Evolutionary conservation across 306 rosid species (phyloP).

Genomic region (Fragaria nilgerrensis): DNA sequence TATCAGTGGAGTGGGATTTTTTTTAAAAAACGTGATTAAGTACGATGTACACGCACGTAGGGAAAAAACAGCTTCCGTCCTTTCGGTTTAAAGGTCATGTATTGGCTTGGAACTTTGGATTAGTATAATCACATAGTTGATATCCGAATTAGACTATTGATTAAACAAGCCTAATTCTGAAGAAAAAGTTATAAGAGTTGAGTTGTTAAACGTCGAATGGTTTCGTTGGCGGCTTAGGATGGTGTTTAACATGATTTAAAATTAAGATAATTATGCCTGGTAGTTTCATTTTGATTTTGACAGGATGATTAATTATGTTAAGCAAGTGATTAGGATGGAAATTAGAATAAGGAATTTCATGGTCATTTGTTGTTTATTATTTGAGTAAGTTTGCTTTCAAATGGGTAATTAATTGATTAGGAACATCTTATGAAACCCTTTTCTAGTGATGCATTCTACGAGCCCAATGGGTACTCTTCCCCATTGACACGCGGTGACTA

Average conservation of each 20-base stretch:
- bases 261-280: background rate
- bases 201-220: conserved; percentile 33
- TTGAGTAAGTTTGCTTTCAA: background rate
- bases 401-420: background rate
- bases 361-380: background rate
- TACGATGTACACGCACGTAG: background rate
- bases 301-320: background rate
- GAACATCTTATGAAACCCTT: too few species aligned
- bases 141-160: background rate
- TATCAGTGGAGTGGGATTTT: background rate
- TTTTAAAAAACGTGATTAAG: background rate
- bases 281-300: conserved; percentile 26
- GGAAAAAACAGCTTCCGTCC: conserved; percentile 18
- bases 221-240: conserved; percentile 30
- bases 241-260: background rate
- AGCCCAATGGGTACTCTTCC: too few species aligned
- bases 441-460: too few species aligned
- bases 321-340: conserved; percentile 17
- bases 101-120: background rate
- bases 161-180: conserved; percentile 16
- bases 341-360: background rate
- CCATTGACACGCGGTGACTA: too few species aligned
- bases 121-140: conserved; percentile 3
- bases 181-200: conserved; percentile 11
- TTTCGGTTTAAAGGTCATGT: conserved; percentile 27